Percentiles rank a stretch among this genome's conserved stretches.
Conservation (phyloP, 192 early-diverging fungal species). For the Mycoemilia scoparia region DNA sequence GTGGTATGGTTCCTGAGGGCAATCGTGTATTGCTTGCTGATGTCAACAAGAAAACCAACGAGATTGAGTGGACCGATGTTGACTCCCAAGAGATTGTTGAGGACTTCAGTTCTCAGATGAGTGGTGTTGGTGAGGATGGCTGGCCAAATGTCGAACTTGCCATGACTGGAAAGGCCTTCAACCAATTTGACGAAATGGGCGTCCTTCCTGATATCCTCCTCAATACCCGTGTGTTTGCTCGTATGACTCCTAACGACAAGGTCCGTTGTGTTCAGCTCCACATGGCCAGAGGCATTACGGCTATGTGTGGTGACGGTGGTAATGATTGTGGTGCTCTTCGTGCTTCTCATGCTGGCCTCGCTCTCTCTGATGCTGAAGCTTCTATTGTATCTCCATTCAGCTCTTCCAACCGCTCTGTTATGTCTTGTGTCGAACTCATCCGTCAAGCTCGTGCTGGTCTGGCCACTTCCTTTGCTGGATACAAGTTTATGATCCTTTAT, state of each 20-base stretch:
- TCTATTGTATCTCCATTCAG: constrained; percentile 44
- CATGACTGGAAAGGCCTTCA: constrained; percentile 33
- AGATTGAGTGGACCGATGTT: constrained; percentile 22
- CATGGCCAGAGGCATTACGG: constrained; percentile 36
- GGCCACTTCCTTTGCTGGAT: constrained; percentile 45
- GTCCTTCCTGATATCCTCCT: constrained; percentile 23
- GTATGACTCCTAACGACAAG: constrained; percentile 41
- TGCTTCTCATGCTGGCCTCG: constrained; percentile 41
- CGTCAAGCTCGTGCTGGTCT: constrained; percentile 39
- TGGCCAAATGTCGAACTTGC: constrained; percentile 24
- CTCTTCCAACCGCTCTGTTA: constrained; percentile 23
- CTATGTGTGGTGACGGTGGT: constrained; percentile 53
- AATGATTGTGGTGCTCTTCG: constrained; percentile 50
- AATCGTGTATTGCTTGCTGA: constrained; percentile 10
- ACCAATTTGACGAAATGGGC: constrained; percentile 8
- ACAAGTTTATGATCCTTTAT: constrained; percentile 40
- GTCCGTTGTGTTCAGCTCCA: constrained; percentile 32
- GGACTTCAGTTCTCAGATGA: background rate
- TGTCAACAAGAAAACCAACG: background rate
- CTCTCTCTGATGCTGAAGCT: constrained; percentile 40
- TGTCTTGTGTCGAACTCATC: constrained; percentile 34
- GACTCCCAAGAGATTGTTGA: constrained; percentile 9
- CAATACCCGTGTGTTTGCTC: constrained; percentile 33
- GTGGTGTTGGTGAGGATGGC: background rate
- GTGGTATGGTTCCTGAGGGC: constrained; percentile 29